Percentiles rank a stretch among this genome's conserved stretches.
phyloP scores from a whole-genome alignment of 2,329 filamentous ascomycete species.

The Alternaria longipes region DNA sequence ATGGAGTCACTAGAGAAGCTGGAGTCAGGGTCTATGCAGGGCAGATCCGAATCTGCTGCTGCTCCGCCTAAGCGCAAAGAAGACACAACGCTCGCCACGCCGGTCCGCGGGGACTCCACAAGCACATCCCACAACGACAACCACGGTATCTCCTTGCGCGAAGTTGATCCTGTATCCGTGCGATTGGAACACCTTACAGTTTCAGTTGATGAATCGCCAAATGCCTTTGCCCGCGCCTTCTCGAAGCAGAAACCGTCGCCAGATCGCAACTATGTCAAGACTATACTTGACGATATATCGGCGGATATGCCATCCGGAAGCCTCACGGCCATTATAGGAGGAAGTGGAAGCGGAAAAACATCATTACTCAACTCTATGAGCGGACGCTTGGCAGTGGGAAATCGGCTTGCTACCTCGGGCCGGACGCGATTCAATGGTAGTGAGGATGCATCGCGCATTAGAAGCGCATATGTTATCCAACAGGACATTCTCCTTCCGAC shows the following conservation, averaged over 20 bases:
- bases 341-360: slow-evolving; percentile 74
- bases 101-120: slow-evolving; percentile 27
- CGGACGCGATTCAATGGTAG: slow-evolving; percentile 69
- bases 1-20: slow-evolving; percentile 29
- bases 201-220: slow-evolving; percentile 66
- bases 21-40: slow-evolving; percentile 9
- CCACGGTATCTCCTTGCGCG: slow-evolving; percentile 52
- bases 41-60: slow-evolving; percentile 3
- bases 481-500: slow-evolving; percentile 78
- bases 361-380: slow-evolving; percentile 72
- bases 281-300: slow-evolving; percentile 69
- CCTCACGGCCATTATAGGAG: slow-evolving; percentile 78
- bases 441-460: slow-evolving; percentile 58
- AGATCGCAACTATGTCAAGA: slow-evolving; percentile 49
- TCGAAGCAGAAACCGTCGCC: slow-evolving; percentile 37
- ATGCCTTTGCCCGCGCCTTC: slow-evolving; percentile 33
- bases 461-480: slow-evolving; percentile 78
- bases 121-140: slow-evolving; percentile 35
- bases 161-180: slow-evolving; percentile 66
- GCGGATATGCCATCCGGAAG: slow-evolving; percentile 72
- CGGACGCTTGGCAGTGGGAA: slow-evolving; percentile 69
- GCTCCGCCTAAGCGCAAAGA: slow-evolving; percentile 2
- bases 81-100: slow-evolving; percentile 14
- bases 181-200: slow-evolving; percentile 65
- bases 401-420: slow-evolving; percentile 63